These are phyloP conservation scores for Solanum pennellii DNA, from an alignment of 257 asterid species.

Conservation along the genomic window DNA sequence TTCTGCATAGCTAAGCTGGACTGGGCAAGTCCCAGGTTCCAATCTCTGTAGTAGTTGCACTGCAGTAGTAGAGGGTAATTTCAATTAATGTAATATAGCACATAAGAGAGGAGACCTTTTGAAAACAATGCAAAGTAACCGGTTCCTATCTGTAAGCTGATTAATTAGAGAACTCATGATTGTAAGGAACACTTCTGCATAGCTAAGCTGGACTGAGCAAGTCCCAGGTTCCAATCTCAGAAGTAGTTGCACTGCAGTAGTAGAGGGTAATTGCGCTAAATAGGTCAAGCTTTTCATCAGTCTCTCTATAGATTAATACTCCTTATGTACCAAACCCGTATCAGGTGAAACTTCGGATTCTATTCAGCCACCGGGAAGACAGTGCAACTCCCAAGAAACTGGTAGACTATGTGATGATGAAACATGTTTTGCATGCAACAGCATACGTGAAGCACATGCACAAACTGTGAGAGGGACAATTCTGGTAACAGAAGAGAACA, in stretches of 20 bases:
- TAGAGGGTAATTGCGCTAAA: not conserved
- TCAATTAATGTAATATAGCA: too few relatives aligned
- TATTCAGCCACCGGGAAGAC: constrained; percentile 70
- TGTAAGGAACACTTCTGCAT: not conserved
- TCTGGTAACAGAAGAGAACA: constrained; percentile 41
- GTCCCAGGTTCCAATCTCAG: not conserved
- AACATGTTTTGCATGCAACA: constrained; percentile 79
- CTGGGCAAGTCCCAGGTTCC: not conserved
- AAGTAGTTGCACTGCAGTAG: not conserved
- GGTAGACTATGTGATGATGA: constrained; percentile 57
- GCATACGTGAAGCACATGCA: constrained; percentile 73
- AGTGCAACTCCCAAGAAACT: constrained; percentile 54
- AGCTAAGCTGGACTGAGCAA: not conserved
- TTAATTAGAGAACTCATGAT: not conserved
- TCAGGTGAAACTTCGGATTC: constrained; percentile 87
- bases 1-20: not conserved
- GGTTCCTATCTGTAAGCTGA: not conserved
- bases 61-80: not conserved
- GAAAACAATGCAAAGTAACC: not conserved
- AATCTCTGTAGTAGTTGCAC: not conserved
- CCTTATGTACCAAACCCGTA: not conserved
- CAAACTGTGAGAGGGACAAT: constrained; percentile 92
- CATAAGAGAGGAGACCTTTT: not conserved
- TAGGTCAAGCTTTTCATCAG: not conserved
- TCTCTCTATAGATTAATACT: not conserved